Base-by-base conservation (phyloP, 2,329 filamentous ascomycete genomes). In the Cladosporium colombiae region DNA sequence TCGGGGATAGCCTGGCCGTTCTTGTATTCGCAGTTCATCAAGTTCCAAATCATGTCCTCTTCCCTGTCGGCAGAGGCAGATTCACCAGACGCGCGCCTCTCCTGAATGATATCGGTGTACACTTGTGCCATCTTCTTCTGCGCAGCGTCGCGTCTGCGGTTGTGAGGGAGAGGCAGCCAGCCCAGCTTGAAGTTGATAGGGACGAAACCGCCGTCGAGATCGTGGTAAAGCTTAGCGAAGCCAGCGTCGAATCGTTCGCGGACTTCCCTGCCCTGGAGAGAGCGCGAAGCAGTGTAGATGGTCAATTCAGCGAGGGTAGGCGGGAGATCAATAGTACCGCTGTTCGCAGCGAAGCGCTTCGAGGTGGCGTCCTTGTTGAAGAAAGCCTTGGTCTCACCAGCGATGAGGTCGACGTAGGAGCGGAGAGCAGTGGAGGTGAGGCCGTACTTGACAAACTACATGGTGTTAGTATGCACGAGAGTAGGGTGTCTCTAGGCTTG, bases 171-270 rank as follows among this genome's bases (percentile, higher is more conserved):
- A 59, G 92, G 92, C 29, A 89, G 89, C 91, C 92, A 96, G 72
- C 92, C 91, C 65, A 96, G 84, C 85, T 91, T 91, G 79, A 96
- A 96, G 82, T 96, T 96, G 81, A 96, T 87, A 13, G 92, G 89
- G 59, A 87, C 90, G 81, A 96, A 96, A 23, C 92, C 92, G 88
- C 92, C 92, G 76, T 96, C 92, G 66, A 96, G 87, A 74, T 96
- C 89, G 80, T 95, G 91, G 82, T 95, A 96, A 62, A 96, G 85
- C 67, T 89, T 84, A 66, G 92, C 92, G 70, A 96, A 91, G 16
- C 86, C 88, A 66, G 89, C 88, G 79, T 96, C 90, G 74, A 96
- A 94, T 74, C 86, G 88, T 76, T 85, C 87, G 70, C 92, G 91
- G 66, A 96, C 90, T 77, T 93, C 91, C 75, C 89, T 88, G 70